These are phyloP conservation scores for Auricularia sp. DNA, from an alignment of 768 basidiomycete species.

Conservation along the genomic window DNA sequence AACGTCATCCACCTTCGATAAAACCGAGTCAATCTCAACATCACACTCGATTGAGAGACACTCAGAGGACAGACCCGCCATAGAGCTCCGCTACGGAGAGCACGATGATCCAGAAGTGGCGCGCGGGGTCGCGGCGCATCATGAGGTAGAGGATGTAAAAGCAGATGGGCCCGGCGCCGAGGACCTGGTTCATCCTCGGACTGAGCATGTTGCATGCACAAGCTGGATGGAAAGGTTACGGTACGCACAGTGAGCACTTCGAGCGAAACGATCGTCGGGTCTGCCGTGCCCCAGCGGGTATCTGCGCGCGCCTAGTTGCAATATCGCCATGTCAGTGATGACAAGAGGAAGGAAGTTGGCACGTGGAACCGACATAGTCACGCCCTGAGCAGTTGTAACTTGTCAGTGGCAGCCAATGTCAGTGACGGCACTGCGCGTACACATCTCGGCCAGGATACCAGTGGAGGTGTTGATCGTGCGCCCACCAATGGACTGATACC, in stretches of 20 bases:
- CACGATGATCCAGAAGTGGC: constrained; percentile 68
- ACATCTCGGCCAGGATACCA: constrained; percentile 63
- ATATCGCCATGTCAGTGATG: not conserved
- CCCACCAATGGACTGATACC: constrained; percentile 65
- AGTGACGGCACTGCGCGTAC: constrained; percentile 34
- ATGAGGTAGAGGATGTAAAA: constrained; percentile 62
- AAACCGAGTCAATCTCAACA: too few relatives aligned
- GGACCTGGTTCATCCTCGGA: too few relatives aligned
- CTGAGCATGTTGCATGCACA: too few relatives aligned
- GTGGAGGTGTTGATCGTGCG: constrained; percentile 59
- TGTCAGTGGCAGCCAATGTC: not conserved
- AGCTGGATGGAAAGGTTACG: too few relatives aligned
- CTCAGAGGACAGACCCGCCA: constrained; percentile 22
- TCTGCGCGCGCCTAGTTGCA: constrained; percentile 60
- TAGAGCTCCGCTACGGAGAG: constrained; percentile 68
- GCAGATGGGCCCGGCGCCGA: constrained; percentile 34
- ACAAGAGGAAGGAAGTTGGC: not conserved
- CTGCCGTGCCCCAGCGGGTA: constrained; percentile 68
- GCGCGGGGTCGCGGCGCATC: constrained; percentile 50
- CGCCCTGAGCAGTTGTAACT: not conserved
- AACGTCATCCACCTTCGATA: constrained; percentile 64
- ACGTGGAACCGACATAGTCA: not conserved
- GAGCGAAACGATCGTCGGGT: constrained; percentile 71
- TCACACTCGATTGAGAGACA: too few relatives aligned
- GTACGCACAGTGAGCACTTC: constrained; percentile 72